Evolutionary conservation across 2,329 filamentous ascomycete genomes (phyloP), one percentile per base, ranked within the genome.

Genomic region (Macrophomina pseudophaseolina): DNA sequence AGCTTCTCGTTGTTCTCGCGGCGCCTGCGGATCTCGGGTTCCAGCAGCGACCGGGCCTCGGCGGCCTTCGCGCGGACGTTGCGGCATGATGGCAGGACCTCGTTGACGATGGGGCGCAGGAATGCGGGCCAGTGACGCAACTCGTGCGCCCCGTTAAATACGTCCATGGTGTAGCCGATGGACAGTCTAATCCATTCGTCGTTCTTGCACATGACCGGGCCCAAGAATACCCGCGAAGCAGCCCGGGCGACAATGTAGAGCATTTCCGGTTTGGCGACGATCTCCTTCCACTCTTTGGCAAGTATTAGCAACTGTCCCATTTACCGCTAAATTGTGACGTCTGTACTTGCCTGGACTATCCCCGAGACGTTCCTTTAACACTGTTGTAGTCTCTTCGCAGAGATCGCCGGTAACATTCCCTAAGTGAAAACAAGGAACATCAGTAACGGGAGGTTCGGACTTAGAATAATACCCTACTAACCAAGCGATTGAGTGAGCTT

Each of bases 11-110:
- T 23, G 23, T 23, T 23, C 23, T 23, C 18, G 48, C 48, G 48
- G 59, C 80, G 73, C 28, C 72, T 69, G 1, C 72, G 48, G 30
- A 81, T 72, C 52, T 76, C 74, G 0, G 78, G 76, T 2, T 71
- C 62, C 59, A 82, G 73, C 9, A 81, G 70, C 40, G 73, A 66
- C 48, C 23, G 28, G 18, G 48, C 48, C 1, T 11, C 4, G 3
- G 18, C 9, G 8, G 4, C 9, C 8, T 51, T 7, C 48, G 11
- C 18, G 5, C 7, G 18, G 51, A 80, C 71, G 18, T 71, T 70
- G 6, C 71, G 72, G 9, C 9, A 4, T 23, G 28, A 18, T 5
- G 48, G 23, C 9, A 51, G 48, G 48, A 80, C 73, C 5, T 23
- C 9, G 18, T 32, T 12, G 48, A 51, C 48, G 18, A 51, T 30